Evolutionary conservation across 306 rosid genomes (phyloP).

Genomic region (Astragalus glycyphyllos): DNA sequence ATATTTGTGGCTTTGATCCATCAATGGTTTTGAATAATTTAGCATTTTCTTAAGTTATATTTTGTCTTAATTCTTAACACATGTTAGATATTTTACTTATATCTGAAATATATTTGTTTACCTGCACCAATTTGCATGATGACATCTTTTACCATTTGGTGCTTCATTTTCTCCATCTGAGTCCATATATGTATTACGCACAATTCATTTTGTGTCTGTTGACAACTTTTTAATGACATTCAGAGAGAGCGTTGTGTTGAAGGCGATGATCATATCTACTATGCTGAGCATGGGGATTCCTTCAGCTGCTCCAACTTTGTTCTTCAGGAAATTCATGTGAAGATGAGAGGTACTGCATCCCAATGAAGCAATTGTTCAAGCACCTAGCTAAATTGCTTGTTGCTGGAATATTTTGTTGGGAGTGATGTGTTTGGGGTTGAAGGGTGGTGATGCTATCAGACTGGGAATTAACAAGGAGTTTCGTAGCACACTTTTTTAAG

Average conservation of each 20-base stretch:
- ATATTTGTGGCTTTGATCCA: too few relatives aligned
- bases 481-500: too few relatives aligned
- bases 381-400: conserved; percentile 6
- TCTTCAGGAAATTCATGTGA: conserved; percentile 92
- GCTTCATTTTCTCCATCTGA: conserved; percentile 28
- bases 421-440: too few relatives aligned
- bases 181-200: background rate
- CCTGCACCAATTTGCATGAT: too few relatives aligned
- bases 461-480: too few relatives aligned
- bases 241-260: conserved; percentile 69
- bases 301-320: conserved; percentile 91
- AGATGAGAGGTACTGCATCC: conserved; percentile 77
- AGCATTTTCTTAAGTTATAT: too few relatives aligned
- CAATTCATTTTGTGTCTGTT: conserved; percentile 44
- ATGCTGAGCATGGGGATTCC: conserved; percentile 65
- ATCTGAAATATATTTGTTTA: too few relatives aligned
- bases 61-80: too few relatives aligned
- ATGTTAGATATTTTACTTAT: too few relatives aligned
- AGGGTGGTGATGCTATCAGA: too few relatives aligned
- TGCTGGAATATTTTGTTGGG: background rate
- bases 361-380: conserved; percentile 10
- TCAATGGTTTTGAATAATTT: too few relatives aligned
- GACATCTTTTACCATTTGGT: conserved; percentile 21
- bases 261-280: conserved; percentile 66
- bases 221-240: conserved; percentile 74